Evolutionary conservation across 1,284 basidiomycete species (phyloP), one percentile per base, ranked within the genome.

Genomic region (Tetrapyrgos nigripes): DNA sequence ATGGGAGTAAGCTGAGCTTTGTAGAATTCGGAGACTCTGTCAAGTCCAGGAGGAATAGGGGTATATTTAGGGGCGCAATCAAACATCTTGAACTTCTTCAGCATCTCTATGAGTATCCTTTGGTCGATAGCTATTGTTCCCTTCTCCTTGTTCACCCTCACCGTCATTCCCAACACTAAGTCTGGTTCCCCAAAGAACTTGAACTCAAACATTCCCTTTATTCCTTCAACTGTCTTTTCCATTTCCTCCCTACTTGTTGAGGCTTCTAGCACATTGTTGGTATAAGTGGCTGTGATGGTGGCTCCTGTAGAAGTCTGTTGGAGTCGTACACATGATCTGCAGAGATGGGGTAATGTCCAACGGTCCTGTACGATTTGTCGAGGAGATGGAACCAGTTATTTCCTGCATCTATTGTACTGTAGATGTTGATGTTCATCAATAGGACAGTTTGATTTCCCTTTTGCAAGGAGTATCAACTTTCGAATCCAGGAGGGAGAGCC

Each of bases 1-100:
- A 55, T 55, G 8, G 45, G 54, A 14, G 2, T 19, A 1, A 46
- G 54, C 26, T 55, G 54, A 2, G 21, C 23, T 19, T 49, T 31
- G 13, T 17, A 24, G 3, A 55, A 17, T 5, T 47, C 29, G 31
- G 49, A 3, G 5, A n/a, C n/a, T n/a, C n/a, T n/a, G n/a, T n/a
- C n/a, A n/a, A n/a, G n/a, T 11, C 17, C 2, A n/a, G 31, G 31
- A 28, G 66, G 1, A 69, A 48, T 26, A n/a, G 69, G 68, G 0
- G 67, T 70, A 1, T 57, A 43, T 31, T 59, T 58, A 0, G 66
- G 63, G 19, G 57, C 60, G 13, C 31, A 56, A n/a, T 21, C 33
- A 3, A 6, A 14, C 55, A 56, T 49, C 9, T 29, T n/a, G 11
- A 24, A 50, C n/a, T 13, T 4, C 24, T 50, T 21, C 3, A 56